phyloP scores from a whole-genome alignment of 805 yeast genomes.

The Barnettozyma californica region DNA sequence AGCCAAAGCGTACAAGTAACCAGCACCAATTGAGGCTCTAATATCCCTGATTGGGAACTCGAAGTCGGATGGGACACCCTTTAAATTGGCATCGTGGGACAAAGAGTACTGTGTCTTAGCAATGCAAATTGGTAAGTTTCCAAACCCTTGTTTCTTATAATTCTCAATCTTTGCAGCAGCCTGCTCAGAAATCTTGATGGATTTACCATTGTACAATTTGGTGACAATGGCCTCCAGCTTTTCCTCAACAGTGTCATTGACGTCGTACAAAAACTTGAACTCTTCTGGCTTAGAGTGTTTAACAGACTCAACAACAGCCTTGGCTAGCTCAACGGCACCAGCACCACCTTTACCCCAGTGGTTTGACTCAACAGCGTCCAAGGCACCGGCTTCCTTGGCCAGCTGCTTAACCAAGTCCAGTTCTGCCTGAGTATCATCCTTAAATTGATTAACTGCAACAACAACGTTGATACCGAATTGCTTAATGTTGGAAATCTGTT shows the following conservation, averaged over 20 bases:
- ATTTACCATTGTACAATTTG: conserved; percentile 74
- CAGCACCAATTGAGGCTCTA: conserved; percentile 76
- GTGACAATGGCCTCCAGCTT: conserved; percentile 63
- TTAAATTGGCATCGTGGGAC: conserved; percentile 75
- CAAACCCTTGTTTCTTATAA: conserved; percentile 72
- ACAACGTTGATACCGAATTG: conserved; percentile 73
- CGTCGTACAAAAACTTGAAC: conserved; percentile 54
- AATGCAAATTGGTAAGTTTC: conserved; percentile 73
- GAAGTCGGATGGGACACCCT: conserved; percentile 81
- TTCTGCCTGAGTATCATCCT: conserved; percentile 65
- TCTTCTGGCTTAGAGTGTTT: conserved; percentile 37
- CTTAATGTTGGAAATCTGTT: conserved; percentile 70
- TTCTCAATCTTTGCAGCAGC: conserved; percentile 68
- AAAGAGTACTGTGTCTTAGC: conserved; percentile 84
- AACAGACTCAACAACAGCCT: conserved; percentile 62
- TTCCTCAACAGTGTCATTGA: conserved; percentile 59
- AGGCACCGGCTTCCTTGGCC: conserved; percentile 73
- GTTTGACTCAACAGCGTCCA: conserved; percentile 72
- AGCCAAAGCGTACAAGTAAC: conserved; percentile 78
- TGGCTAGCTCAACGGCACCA: conserved; percentile 72
- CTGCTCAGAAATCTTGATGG: conserved; percentile 60
- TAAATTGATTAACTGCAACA: conserved; percentile 77
- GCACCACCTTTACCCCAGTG: conserved; percentile 87
- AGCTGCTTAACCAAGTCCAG: conserved; percentile 62
- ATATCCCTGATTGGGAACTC: conserved; percentile 78